Evolutionary conservation across 2,329 filamentous ascomycete genomes (phyloP).

Genomic region (Claviceps sp.): DNA sequence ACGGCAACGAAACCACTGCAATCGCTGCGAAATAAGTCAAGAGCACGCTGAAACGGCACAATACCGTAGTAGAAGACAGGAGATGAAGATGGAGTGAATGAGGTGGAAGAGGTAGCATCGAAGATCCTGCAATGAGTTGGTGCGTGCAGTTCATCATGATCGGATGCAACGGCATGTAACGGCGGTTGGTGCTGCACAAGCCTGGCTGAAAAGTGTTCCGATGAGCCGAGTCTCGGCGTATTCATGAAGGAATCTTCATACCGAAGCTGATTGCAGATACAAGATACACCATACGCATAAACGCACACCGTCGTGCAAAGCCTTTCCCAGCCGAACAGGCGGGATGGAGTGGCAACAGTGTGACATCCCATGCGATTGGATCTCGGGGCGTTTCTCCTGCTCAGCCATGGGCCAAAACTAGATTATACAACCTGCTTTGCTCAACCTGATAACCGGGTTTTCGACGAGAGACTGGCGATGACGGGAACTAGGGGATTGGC

Average conservation of each 20-base stretch:
- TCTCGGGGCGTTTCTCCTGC: neutral
- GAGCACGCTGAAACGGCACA: too few relatives aligned
- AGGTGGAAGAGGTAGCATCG: too few relatives aligned
- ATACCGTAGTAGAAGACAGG: too few relatives aligned
- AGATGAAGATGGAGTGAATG: too few relatives aligned
- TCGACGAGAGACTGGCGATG: neutral
- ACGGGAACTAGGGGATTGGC: slow-evolving; percentile 19
- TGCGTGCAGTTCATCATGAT: too few relatives aligned
- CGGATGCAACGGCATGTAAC: too few relatives aligned
- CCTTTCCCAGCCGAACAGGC: neutral
- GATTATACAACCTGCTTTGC: neutral
- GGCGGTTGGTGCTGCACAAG: neutral
- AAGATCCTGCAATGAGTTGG: too few relatives aligned
- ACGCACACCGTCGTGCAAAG: neutral
- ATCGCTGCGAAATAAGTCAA: too few relatives aligned
- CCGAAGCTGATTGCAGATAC: neutral
- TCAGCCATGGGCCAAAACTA: neutral
- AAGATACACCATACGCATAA: neutral
- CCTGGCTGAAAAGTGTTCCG: neutral
- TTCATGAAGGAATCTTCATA: neutral
- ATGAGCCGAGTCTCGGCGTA: neutral
- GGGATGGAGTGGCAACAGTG: too few relatives aligned
- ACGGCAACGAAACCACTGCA: too few relatives aligned
- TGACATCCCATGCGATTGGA: neutral
- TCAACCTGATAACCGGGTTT: neutral